These are phyloP conservation scores for Neofusicoccum parvum DNA, from an alignment of 2,329 filamentous ascomycete genomes.

Conservation along the genomic window DNA sequence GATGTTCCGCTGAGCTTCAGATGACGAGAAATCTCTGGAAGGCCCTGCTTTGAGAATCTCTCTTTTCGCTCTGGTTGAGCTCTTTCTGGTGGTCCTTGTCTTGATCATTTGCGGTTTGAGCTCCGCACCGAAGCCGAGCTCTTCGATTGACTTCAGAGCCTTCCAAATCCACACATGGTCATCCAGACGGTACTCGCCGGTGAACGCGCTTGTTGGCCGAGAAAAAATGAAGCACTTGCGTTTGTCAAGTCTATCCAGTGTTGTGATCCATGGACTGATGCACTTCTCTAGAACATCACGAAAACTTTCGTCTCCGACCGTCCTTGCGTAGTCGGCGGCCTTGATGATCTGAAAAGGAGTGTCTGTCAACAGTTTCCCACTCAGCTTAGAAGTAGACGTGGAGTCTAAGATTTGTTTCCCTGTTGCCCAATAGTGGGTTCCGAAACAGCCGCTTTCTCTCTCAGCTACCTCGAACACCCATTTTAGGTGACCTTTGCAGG, in stretches of 20 bases:
- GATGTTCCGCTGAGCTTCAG: not conserved
- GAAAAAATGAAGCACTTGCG: conserved; percentile 8
- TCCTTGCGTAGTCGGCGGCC: not conserved
- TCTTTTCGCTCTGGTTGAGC: not conserved
- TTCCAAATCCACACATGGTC: conserved; percentile 21
- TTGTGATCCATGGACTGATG: not conserved
- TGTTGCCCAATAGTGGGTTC: conserved; percentile 1
- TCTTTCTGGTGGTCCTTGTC: not conserved
- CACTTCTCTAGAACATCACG: not conserved
- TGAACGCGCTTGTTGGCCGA: not conserved
- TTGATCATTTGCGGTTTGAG: not conserved
- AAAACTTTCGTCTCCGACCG: not conserved
- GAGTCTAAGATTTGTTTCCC: not conserved
- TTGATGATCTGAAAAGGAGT: conserved; percentile 14
- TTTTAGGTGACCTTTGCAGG: conserved; percentile 1
- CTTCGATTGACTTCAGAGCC: conserved; percentile 6
- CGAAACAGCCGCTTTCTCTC: not conserved
- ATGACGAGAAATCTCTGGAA: conserved; percentile 1
- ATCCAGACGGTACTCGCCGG: not conserved
- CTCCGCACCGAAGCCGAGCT: not conserved
- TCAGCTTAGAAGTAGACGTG: not conserved
- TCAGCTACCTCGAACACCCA: not conserved
- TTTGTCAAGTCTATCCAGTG: not conserved
- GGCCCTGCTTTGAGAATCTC: not conserved
- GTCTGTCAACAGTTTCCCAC: not conserved